phyloP scores from a whole-genome alignment of 108 stramenopile genomes.

The Licmophora abbreviata region DNA sequence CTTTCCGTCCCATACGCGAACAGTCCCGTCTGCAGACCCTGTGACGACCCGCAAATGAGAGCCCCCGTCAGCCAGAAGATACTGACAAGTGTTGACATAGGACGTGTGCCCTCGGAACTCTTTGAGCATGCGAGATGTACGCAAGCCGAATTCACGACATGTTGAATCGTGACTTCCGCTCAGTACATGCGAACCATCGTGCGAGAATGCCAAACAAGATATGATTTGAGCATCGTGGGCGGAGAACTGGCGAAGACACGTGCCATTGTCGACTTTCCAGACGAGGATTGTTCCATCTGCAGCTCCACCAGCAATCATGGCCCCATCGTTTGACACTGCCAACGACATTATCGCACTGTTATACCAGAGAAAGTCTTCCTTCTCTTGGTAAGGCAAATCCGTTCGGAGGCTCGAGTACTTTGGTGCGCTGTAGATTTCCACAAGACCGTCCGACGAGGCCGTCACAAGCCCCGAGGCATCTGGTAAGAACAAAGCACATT shows the following conservation, averaged over 20 bases:
- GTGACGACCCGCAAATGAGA: constrained; percentile 53
- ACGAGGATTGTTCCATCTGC: constrained; percentile 64
- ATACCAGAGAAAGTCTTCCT: constrained; percentile 88
- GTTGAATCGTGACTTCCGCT: constrained; percentile 56
- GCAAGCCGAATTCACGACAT: constrained; percentile 69
- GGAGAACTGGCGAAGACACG: constrained; percentile 58
- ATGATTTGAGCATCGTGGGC: constrained; percentile 54
- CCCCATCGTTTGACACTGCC: constrained; percentile 75
- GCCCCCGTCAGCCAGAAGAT: constrained; percentile 18
- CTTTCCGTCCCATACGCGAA: constrained; percentile 81
- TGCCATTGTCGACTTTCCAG: constrained; percentile 77
- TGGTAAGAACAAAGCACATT: constrained; percentile 71
- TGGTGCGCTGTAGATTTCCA: constrained; percentile 89
- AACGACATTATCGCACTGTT: constrained; percentile 52
- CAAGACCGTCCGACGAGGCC: constrained; percentile 87
- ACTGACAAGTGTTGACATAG: constrained; percentile 68
- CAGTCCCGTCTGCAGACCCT: constrained; percentile 85
- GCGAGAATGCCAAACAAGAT: constrained; percentile 46
- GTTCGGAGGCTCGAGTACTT: constrained; percentile 44
- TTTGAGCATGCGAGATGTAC: constrained; percentile 64
- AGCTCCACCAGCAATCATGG: constrained; percentile 76
- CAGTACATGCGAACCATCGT: constrained; percentile 59
- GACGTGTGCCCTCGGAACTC: constrained; percentile 86
- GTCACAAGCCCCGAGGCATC: constrained; percentile 69
- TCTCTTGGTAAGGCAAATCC: constrained; percentile 53